A percentile compares a stretch with the other conserved stretches of the same genome.
Conservation (phyloP, 441 rosid species). For the Adansonia rubrostipa region DNA sequence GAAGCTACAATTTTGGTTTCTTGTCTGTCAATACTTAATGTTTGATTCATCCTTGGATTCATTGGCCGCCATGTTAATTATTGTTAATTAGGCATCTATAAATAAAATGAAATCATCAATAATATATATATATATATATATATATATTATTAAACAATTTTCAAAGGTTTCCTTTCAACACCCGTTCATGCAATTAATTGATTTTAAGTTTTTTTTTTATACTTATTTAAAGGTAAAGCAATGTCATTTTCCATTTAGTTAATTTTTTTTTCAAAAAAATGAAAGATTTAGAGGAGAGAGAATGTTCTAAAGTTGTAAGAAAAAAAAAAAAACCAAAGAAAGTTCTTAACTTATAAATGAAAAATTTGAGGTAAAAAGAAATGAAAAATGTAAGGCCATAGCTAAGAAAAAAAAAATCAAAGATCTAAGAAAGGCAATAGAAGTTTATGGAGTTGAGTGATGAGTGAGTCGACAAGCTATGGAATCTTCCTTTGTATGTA, state of each 20-base stretch:
- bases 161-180: not conserved
- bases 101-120: not conserved
- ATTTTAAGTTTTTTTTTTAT: not conserved
- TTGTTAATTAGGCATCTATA: not conserved
- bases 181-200: not conserved
- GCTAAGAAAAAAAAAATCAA: too few species aligned
- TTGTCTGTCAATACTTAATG: not conserved
- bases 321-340: too few species aligned
- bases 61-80: not conserved
- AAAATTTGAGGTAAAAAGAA: too few species aligned
- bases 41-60: not conserved
- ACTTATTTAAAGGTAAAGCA: constrained; percentile 41
- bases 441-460: too few species aligned
- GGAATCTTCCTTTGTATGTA: too few species aligned
- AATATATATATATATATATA: not conserved
- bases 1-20: not conserved
- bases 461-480: too few species aligned
- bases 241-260: constrained; percentile 2
- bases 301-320: too few species aligned
- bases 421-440: too few species aligned
- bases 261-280: too few species aligned
- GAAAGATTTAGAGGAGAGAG: too few species aligned
- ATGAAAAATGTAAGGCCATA: too few species aligned
- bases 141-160: not conserved
- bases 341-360: too few species aligned